Evolutionary conservation across 768 basidiomycete genomes (phyloP), one percentile per base, ranked within the genome.

Genomic region (Lyophyllum semitale): DNA sequence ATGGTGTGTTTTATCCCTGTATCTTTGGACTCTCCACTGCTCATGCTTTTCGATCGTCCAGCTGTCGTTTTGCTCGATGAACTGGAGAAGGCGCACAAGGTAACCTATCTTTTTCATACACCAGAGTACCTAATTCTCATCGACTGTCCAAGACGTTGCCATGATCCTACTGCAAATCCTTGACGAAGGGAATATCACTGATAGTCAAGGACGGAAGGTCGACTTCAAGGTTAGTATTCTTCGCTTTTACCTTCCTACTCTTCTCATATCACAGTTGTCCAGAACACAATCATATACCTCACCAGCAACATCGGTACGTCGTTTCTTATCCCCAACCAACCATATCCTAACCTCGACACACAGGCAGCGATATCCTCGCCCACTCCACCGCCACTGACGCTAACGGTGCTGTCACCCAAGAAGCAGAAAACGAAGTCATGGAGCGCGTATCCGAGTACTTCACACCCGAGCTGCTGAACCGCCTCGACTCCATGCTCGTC

Each of bases 71-170:
- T 93, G 51, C 85, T 93, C 52, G 90, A 93, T 64, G 92, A 93
- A 68, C 81, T 97, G 55, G 95, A 97, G 73, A 97, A 97, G 70
- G 94, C 93, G 0, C 94, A 95, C 72, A 93, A 92, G 74, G 84
- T 84, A 59, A 26, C 63, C 57, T 9, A 29, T 13, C 20, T 13
- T 9, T 22, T 2, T 12, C 1, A 42, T 18, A 9, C 17, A 33
- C 51, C 18, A 50, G 0, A 26, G 8, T 15, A 15, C 23, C 9
- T 17, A 4, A 20, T 40, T 30, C 51, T n/a, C 22, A 25, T 26
- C 23, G 18, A 46, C 32, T 30, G 84, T 83, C 17, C 26, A 51
- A 40, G 93, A 95, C 64, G 92, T 97, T 25, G 81, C 91, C 0
- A 90, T 95, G 85, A 91, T 95, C 57, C 76, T 96, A 18, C 78